A percentile compares a stretch with the other conserved stretches of the same genome.
phyloP scores from a whole-genome alignment of 2,329 filamentous ascomycete species.

The Trichoderma sp. region DNA sequence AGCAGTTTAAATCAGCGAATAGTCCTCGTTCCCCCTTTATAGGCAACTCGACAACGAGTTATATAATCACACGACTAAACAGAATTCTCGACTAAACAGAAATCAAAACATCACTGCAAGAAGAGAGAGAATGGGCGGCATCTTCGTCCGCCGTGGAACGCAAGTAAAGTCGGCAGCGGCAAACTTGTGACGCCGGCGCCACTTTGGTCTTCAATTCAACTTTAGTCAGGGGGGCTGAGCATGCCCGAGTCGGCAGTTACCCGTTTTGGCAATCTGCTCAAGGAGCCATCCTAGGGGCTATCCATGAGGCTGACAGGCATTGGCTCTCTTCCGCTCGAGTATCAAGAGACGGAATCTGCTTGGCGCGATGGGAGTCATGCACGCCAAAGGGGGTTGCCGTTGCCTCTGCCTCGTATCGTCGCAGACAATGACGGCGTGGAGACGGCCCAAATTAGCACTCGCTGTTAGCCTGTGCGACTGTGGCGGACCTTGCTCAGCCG shows the following conservation, averaged over 20 bases:
- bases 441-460: not conserved
- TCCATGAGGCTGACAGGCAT: constrained; percentile 16
- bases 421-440: not conserved
- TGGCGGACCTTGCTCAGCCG: not conserved
- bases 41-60: not conserved
- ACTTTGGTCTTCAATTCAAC: not conserved
- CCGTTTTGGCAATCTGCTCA: constrained; percentile 4
- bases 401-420: not conserved
- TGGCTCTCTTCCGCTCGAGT: not conserved
- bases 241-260: constrained; percentile 11
- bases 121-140: not conserved
- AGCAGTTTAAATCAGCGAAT: not conserved
- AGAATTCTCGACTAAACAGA: not conserved
- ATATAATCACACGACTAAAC: not conserved
- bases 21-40: not conserved
- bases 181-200: constrained; percentile 13
- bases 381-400: constrained; percentile 2
- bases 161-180: not conserved
- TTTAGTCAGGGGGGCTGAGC: constrained; percentile 6
- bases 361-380: constrained; percentile 10
- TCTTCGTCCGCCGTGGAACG: not conserved
- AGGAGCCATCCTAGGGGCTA: constrained; percentile 12
- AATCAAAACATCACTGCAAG: not conserved
- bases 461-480: not conserved
- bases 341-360: not conserved